Evolutionary conservation across 352 stramenopile genomes (phyloP), one percentile per base, ranked within the genome.

Genomic region (Plasmopara viticola): DNA sequence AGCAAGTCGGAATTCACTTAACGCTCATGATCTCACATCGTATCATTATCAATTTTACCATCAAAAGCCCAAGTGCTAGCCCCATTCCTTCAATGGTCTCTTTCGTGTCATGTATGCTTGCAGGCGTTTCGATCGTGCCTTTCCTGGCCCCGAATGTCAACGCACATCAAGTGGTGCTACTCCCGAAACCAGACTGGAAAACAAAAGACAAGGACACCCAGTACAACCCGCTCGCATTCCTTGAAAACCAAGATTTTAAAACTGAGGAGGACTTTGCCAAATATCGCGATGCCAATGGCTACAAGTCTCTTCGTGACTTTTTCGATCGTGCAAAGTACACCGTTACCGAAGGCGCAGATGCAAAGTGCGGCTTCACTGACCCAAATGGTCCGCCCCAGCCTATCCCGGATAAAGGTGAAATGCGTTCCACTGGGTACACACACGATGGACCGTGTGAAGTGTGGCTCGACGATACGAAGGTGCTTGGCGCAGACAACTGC

Each of bases 181-280:
- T 45, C 13, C 40, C 40, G 28, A 14, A 45, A 30, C 40, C 40
- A 13, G 6, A 28, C 3, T 45, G 18, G 15, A 30, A 14, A 8
- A 30, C 40, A 14, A 3, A 45, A 14, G 18, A 30, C 40, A 45
- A 45, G 15, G 40, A 45, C 10, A 45, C 18, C 8, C 7, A 30
- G 7, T 30, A 45, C 40, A 45, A 45, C 40, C 40, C 40, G n/a
- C 15, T 45, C 18, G 40, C 40, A 5, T 45, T 45, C 13, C 40
- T 45, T 10, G 40, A 45, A 45, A 45, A 45, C 17, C 40, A 45
- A 45, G 13, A 45, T n/a, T 45, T 45, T 14, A 10, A 8, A 15
- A 45, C 40, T 30, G 6, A 28, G 9, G 15, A 10, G 13, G 15
- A 31, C 40, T 45, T 45, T 30, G 9, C 8, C 8, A 15, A 9